Evolutionary conservation across 2,329 filamentous ascomycete genomes (phyloP), one percentile per base, ranked within the genome.

Genomic region (Chaetomiaceae sp.): DNA sequence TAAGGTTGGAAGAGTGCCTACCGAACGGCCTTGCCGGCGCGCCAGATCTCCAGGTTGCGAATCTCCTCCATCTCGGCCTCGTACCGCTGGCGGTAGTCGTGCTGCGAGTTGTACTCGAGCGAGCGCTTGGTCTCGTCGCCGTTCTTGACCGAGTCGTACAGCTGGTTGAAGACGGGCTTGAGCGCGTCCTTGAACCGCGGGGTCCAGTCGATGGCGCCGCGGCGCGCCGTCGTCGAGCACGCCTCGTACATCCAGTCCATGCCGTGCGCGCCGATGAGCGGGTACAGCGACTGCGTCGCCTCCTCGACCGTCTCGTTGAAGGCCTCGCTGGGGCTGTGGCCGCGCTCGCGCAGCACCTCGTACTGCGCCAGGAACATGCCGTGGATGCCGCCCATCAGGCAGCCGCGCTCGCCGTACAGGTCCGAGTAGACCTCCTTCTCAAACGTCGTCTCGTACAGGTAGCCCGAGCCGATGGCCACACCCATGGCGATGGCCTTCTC

Each of bases 191-290:
- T 96, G 90, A 99, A 99, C 72, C 82, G 83, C 75, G 87, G 86
- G 72, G 87, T 92, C 94, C 94, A 99, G 84, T 99, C 94, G 72
- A 99, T 95, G 77, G 94, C 94, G 76, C 94, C 94, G 72, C 94
- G 91, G 71, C 94, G 90, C 70, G 94, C 94, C 55, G 94, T 99
- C 72, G 94, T 99, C 61, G 92, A 97, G 88, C 94, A 99, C 65
- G 94, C 94, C 73, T 92, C 91, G 81, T 95, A 99, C 94, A 99
- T 99, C 91, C 95, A 99, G 82, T 99, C 94, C 94, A 99, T 97
- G 71, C 94, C 94, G 78, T 97, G 88, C 77, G 83, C 84, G 71
- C 92, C 94, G 70, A 99, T 99, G 71, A 99, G 83, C 62, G 94
- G 94, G 84, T 99, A 99, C 70, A 99, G 82, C 64, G 84, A 90